Base-by-base conservation (phyloP, 768 basidiomycete species). In the Leucocoprinus sp. region DNA sequence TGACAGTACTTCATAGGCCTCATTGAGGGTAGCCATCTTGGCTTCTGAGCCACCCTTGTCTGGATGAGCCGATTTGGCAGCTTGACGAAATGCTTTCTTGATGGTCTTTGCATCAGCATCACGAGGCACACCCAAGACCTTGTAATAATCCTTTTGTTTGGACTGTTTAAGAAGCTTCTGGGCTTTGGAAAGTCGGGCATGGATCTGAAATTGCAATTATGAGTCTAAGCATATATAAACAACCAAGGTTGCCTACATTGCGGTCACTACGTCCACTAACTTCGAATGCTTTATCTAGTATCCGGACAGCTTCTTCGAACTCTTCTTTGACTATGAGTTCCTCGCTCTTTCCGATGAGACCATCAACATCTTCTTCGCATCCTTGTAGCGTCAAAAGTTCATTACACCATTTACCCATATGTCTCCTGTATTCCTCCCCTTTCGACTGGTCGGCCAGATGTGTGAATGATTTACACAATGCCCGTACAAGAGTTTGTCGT, bases 61-160 rank as follows among this genome's bases (percentile, higher is more conserved):
- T 0, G 95, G 93, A 59, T 97, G 93, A 0, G 90, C 87, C 2
- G 61, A 67, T 68, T 86, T 86, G 1, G 84, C 89, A 14, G 82
- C 82, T 60, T 70, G 78, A 12, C 90, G 89, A 70, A 72, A 97
- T 19, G 93, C 93, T 58, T 92, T 93, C 74, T 96, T 97, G 69
- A 99, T 93, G 1, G 89, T 85, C 61, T 72, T 74, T n/a, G 63
- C 59, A 54, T 97, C 95, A 0, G 93, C 95, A 55, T 95, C 93
- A 8, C 93, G 70, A 4, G 84, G 58, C 1, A 97, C 91, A 5
- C 82, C 90, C 2, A 99, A 66, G 34, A 97, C 78, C 67, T 97
- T 98, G 72, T 99, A 98, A 58, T 97, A 99, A 54, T 97, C 93
- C 67, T 98, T 98, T 59, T 80, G 78, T 55, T 80, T 84, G 37